Conservation (phyloP, 257 asterid genomes). For the Anisodus acutangulus region DNA sequence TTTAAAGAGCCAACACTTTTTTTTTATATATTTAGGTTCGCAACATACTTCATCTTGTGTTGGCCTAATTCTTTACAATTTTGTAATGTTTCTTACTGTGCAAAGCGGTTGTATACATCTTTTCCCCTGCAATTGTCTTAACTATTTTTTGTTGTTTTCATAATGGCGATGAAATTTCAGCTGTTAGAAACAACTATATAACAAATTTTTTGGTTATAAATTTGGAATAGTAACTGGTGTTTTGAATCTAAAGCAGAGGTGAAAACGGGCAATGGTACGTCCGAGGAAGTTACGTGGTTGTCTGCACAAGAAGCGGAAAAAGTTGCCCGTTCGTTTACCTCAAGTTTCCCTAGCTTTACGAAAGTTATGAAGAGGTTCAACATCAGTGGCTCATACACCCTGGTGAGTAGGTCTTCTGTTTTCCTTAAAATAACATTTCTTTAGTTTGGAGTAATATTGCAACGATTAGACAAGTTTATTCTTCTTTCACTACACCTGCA, state of each 20-base stretch:
- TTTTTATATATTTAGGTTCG: neutral
- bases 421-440: conserved; percentile 14
- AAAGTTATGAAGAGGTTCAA: conserved; percentile 92
- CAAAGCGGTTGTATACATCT: neutral
- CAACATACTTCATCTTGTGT: neutral
- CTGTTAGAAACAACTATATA: neutral
- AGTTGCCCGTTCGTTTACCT: conserved; percentile 68
- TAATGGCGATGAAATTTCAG: neutral
- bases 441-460: conserved; percentile 4
- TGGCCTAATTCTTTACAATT: neutral
- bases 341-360: conserved; percentile 68
- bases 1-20: neutral
- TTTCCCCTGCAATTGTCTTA: conserved; percentile 3
- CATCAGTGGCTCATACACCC: conserved; percentile 89
- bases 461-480: neutral
- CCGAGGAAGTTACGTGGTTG: conserved; percentile 55
- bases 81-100: neutral
- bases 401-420: conserved; percentile 56
- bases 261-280: conserved; percentile 38
- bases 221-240: neutral
- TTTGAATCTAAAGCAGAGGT: conserved; percentile 53
- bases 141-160: neutral
- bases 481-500: conserved; percentile 9
- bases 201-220: neutral
- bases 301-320: conserved; percentile 83